Base-by-base conservation (phyloP, 768 basidiomycete species). In the Lepiota venenata region DNA sequence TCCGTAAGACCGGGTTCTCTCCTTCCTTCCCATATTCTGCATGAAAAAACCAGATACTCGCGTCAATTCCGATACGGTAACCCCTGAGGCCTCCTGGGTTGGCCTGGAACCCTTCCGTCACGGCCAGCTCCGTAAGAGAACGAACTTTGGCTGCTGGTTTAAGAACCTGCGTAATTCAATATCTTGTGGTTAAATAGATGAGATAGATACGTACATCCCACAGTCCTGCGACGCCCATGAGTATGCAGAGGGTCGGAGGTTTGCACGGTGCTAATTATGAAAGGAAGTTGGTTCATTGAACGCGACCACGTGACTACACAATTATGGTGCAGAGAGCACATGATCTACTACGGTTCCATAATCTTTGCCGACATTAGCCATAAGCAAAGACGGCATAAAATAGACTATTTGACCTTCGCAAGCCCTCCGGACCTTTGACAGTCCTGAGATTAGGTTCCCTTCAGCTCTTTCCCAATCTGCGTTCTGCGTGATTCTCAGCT, bases 1-100 rank as follows among this genome's bases (percentile, higher is more conserved):
- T 93, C 22, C 92, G 76, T 8, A 94, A 75, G 51, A 91, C 88
- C 7, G 93, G 93, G 55, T 94, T 94, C 66, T 93, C 90, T 11
- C 92, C 93, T 61, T 88, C 87, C 52, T 70, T 74, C 11, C 87
- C 85, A 59, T 88, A 82, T 20, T 85, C 79, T 3, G 84, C 85
- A 58, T 93, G 91, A 57, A 86, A 88, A 64, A 89, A 88, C 88
- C 87, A 90, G 52, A 91, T 88, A 38, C 85, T 86, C 15, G 91
- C 91, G 63, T 96, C 93, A 44, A 95, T 91, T 2, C 93, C 93
- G 27, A 96, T 73, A 18, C 90, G 82, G 58, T 86, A 87, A 7
- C 91, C 92, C 42, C 91, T 80, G 29, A 81, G 71, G 18, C 80
- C 79, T 35, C 78, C 72, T 1, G 76, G 75, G 61, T 91, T 91